These are phyloP conservation scores for Acanthamoeba rhysodes DNA, from an alignment of 208 protist species.

Conservation along the genomic window DNA sequence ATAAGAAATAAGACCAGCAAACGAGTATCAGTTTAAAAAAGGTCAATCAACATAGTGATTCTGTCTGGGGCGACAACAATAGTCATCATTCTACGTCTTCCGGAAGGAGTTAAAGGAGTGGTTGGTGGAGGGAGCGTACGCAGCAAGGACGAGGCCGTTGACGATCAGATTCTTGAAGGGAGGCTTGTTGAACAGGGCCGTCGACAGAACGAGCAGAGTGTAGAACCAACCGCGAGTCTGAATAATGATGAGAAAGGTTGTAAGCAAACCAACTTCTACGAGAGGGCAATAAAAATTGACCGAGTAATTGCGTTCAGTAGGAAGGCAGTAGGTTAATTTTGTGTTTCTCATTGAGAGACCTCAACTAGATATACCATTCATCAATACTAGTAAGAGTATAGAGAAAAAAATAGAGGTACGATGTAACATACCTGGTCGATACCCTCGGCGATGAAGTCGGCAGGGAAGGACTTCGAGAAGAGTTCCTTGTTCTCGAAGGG, in stretches of 20 bases:
- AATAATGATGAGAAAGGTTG: not conserved
- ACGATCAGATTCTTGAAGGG: constrained; percentile 99
- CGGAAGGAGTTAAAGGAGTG: not conserved
- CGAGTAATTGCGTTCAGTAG: constrained; percentile 86
- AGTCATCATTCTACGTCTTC: not conserved
- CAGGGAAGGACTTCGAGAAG: constrained; percentile 96
- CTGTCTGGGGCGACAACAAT: constrained; percentile 49
- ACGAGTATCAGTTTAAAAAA: constrained; percentile 13
- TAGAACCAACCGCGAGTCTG: constrained; percentile 99
- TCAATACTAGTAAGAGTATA: not conserved
- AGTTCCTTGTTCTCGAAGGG: constrained; percentile 99
- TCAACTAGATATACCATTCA: not conserved
- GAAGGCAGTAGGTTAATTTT: constrained; percentile 68
- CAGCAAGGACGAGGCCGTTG: constrained; percentile 99
- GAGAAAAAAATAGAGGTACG: not conserved
- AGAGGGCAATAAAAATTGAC: no score
- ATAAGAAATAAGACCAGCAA: not conserved
- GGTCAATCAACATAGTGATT: constrained; percentile 39
- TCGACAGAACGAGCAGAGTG: constrained; percentile 99
- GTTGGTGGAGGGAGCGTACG: constrained; percentile 89
- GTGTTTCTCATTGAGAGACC: not conserved
- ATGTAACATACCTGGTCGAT: constrained; percentile 94
- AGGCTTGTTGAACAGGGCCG: constrained; percentile 98
- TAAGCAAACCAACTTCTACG: no score
- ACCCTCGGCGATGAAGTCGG: constrained; percentile 99